Conservation (phyloP, 1,139 yeast genomes). For the Lodderomyces parapsilosis region DNA sequence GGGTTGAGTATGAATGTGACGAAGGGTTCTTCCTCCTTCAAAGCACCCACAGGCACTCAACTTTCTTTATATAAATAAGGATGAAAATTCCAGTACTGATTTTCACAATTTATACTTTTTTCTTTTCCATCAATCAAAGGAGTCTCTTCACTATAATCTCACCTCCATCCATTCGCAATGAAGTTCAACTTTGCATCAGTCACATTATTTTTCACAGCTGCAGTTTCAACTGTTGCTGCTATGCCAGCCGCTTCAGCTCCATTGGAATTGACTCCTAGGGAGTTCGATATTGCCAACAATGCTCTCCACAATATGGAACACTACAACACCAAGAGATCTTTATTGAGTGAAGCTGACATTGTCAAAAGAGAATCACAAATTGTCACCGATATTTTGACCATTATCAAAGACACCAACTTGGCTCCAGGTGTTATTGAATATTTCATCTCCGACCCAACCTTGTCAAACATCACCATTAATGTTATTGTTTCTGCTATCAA, state of each 20-base stretch:
- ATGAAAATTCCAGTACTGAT: background rate
- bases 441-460: conserved; percentile 32
- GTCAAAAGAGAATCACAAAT: conserved; percentile 40
- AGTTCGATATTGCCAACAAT: conserved; percentile 25
- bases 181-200: conserved; percentile 30
- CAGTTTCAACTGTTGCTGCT: conserved; percentile 31
- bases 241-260: conserved; percentile 28
- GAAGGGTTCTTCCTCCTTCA: background rate
- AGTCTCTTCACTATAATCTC: background rate
- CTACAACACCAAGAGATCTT: conserved; percentile 29
- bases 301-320: conserved; percentile 31
- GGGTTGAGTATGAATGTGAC: background rate
- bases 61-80: background rate
- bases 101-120: background rate
- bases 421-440: conserved; percentile 38
- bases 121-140: background rate
- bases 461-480: conserved; percentile 29
- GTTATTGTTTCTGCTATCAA: conserved; percentile 33
- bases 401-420: conserved; percentile 38
- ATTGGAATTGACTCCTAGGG: conserved; percentile 29
- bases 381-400: conserved; percentile 43
- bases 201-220: conserved; percentile 34
- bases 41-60: background rate
- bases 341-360: conserved; percentile 24
- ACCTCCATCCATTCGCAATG: conserved; percentile 19